Base-by-base conservation (phyloP, 768 basidiomycete genomes). In the Lactarius hengduanensis region DNA sequence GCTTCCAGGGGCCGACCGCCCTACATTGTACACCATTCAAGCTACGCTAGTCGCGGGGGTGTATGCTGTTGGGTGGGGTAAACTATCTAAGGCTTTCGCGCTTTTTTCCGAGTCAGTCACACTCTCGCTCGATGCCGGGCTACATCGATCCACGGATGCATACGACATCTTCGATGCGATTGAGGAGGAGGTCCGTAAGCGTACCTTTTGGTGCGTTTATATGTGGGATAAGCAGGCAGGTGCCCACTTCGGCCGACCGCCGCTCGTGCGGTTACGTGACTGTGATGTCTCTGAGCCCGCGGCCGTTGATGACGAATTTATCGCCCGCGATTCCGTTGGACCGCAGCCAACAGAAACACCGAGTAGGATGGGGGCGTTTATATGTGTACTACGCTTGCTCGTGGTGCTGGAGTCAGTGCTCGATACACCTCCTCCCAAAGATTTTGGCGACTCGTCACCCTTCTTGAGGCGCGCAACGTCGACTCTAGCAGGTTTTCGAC, bases 151-250 rank as follows among this genome's bases (percentile, higher is more conserved):
- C 47, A 88, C 91, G 0, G 92, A 94, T 69, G 87, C 86, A 16
- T 92, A 92, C 73, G 89, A 92, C 73, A 82, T 92, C 60, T 96
- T 97, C 75, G 89, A 94, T 76, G 84, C 90, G 10, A 89, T 96
- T 69, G 94, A 96, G 75, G 90, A 91, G 67, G 93, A 96, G 75
- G 87, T 94, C 34, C 85, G 95, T 65, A 96, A 96, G 77, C 87
- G 94, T 71, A 96, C 95, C 0, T 97, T 97, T 76, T 97, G 94
- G 94, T 92, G 92, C 66, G 92, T 96, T 32, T 97, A 96, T 77
- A 83, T 92, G 59, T 96, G 95, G 95, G 95, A 97, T 77, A 96
- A 97, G 77, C 94, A 96, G 73, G 86, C 94, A 8, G 81, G 86
- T 13, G 90, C 91, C 65, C 90, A 93, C 76, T 96, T 96, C 74